Evolutionary conservation across 2,329 filamentous ascomycete species (phyloP).

Genomic region (Pseudocercospora eumusae): DNA sequence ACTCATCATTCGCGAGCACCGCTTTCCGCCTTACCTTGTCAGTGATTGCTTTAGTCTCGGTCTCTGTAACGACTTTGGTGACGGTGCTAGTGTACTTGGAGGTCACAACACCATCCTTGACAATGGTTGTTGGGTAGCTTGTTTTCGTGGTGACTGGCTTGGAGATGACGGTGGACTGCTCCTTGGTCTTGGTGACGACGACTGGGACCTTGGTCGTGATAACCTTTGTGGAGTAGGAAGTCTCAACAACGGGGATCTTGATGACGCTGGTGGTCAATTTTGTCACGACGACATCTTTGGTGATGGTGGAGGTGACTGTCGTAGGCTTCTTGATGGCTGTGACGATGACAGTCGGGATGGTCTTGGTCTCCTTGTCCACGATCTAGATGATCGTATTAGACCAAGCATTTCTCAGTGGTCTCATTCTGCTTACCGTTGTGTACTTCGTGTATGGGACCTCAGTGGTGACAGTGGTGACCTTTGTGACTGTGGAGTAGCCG

Average conservation of each 20-base stretch:
- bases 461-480: slow-evolving; percentile 10
- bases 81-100: slow-evolving; percentile 8
- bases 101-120: slow-evolving; percentile 1
- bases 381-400: slow-evolving; percentile 1
- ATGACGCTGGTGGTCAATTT: slow-evolving; percentile 11
- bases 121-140: slow-evolving; percentile 1
- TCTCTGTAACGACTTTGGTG: slow-evolving; percentile 8
- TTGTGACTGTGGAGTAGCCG: slow-evolving; percentile 18
- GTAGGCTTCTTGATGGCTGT: slow-evolving; percentile 15
- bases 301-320: slow-evolving; percentile 11
- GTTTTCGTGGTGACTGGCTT: slow-evolving; percentile 1
- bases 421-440: slow-evolving; percentile 4
- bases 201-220: slow-evolving; percentile 11
- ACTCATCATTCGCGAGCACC: neutral
- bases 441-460: slow-evolving; percentile 17
- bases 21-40: neutral
- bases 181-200: slow-evolving; percentile 10
- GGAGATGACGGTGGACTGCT: slow-evolving; percentile 2
- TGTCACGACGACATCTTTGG: neutral
- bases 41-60: slow-evolving; percentile 9
- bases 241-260: slow-evolving; percentile 10
- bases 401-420: neutral
- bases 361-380: slow-evolving; percentile 15
- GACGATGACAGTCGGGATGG: slow-evolving; percentile 4
- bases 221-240: slow-evolving; percentile 9